Percentiles rank a stretch among this genome's conserved stretches.
Conservation (phyloP, 192 early-diverging fungal genomes). For the Ramicandelaber brevisporus region DNA sequence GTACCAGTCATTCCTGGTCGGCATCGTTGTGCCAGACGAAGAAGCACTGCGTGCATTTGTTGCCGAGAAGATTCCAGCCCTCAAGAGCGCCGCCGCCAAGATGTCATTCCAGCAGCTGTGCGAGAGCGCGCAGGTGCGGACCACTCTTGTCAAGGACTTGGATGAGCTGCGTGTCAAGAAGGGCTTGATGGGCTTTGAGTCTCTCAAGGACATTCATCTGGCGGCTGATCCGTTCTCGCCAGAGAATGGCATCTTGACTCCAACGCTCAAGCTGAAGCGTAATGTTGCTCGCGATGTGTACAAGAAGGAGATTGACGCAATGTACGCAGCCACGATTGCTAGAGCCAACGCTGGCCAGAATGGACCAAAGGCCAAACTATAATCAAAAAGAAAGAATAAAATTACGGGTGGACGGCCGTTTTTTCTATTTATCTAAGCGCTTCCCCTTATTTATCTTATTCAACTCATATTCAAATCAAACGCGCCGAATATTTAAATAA, state of each 20-base stretch:
- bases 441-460: too few species aligned
- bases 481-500: too few species aligned
- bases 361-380: too few species aligned
- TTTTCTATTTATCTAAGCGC: too few species aligned
- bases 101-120: conserved; percentile 23
- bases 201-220: conserved; percentile 44
- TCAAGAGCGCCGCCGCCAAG: conserved; percentile 6
- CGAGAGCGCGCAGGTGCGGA: conserved; percentile 16
- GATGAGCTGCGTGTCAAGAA: conserved; percentile 25
- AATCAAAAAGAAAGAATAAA: too few species aligned
- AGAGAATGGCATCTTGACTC: conserved; percentile 67
- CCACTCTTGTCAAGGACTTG: conserved; percentile 27
- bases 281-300: conserved; percentile 47
- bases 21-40: conserved; percentile 45
- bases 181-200: conserved; percentile 78
- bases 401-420: too few species aligned
- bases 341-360: too few species aligned
- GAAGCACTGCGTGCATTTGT: conserved; percentile 20
- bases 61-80: conserved; percentile 6
- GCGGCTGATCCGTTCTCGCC: conserved; percentile 49
- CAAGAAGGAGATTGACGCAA: conserved; percentile 29
- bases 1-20: conserved; percentile 46
- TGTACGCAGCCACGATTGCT: too few species aligned
- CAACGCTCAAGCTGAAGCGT: conserved; percentile 82
- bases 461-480: too few species aligned